Evolutionary conservation across 352 stramenopile genomes (phyloP).

Genomic region (Globisporangium ultimum): DNA sequence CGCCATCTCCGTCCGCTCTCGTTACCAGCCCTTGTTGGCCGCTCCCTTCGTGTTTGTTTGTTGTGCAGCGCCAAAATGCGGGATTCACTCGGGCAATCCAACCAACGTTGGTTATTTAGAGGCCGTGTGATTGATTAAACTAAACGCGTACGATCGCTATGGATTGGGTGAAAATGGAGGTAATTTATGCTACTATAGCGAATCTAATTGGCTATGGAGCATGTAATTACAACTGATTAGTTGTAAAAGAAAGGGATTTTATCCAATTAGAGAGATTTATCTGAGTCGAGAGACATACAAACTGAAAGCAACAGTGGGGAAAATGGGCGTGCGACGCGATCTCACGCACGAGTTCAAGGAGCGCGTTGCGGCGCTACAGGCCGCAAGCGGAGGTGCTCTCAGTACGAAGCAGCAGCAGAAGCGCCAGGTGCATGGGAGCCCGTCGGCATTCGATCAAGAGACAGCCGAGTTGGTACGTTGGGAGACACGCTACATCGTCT

Average conservation of each 20-base stretch:
- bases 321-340: conserved; percentile 11
- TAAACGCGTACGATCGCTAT: no score
- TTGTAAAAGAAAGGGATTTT: no score
- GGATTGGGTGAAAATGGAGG: no score
- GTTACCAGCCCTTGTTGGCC: neutral
- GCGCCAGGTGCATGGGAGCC: neutral
- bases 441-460: conserved; percentile 6
- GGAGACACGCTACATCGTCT: neutral
- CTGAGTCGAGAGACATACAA: no score
- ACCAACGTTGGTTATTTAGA: neutral
- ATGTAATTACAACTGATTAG: no score
- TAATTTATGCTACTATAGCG: no score
- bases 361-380: conserved; percentile 9
- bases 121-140: neutral
- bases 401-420: neutral
- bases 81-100: neutral
- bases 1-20: neutral
- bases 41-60: neutral
- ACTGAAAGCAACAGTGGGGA: neutral
- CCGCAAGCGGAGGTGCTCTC: neutral
- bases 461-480: conserved; percentile 12
- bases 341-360: conserved; percentile 26
- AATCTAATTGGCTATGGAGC: no score
- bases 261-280: no score
- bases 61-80: neutral